Evolutionary conservation across 768 basidiomycete genomes (phyloP).

Genomic region (Gyrodon lividus): DNA sequence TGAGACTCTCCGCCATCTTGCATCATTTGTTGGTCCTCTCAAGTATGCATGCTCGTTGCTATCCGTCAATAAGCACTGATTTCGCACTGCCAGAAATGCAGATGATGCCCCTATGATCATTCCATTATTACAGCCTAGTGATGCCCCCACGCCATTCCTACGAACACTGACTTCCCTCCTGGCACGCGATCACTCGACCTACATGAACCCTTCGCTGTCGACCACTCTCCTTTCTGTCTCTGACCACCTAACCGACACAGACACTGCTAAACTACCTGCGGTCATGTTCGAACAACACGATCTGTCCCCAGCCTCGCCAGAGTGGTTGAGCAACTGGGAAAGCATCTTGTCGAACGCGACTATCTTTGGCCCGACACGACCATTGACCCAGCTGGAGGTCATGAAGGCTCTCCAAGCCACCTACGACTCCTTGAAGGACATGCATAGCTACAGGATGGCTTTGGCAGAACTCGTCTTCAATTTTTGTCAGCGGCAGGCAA

Average conservation of each 20-base stretch:
- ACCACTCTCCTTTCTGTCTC: conserved; percentile 63
- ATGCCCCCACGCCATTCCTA: conserved; percentile 60
- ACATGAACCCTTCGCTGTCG: conserved; percentile 60
- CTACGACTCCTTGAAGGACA: conserved; percentile 68
- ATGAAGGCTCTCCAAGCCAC: conserved; percentile 57
- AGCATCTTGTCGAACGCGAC: conserved; percentile 50
- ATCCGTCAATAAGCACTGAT: conserved; percentile 5
- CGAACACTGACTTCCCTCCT: conserved; percentile 61
- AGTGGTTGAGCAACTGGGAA: conserved; percentile 71
- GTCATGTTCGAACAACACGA: conserved; percentile 68
- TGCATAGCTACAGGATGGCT: conserved; percentile 58
- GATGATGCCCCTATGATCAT: conserved; percentile 48
- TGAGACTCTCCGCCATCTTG: conserved; percentile 56
- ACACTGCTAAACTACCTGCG: conserved; percentile 60
- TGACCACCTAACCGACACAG: conserved; percentile 65
- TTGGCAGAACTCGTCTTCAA: conserved; percentile 55
- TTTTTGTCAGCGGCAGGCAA: conserved; percentile 41
- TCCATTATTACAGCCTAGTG: conserved; percentile 52
- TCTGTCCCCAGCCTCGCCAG: conserved; percentile 66
- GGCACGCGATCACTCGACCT: conserved; percentile 56
- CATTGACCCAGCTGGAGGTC: conserved; percentile 53
- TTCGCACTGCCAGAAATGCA: conserved; percentile 35
- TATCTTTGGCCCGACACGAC: conserved; percentile 42
- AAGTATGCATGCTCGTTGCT: conserved; percentile 43
- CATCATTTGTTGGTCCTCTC: conserved; percentile 54